Percentiles rank a stretch among this genome's conserved stretches.
phyloP scores from a whole-genome alignment of 345 rosid genomes.

The Eucalyptus polyanthemos region DNA sequence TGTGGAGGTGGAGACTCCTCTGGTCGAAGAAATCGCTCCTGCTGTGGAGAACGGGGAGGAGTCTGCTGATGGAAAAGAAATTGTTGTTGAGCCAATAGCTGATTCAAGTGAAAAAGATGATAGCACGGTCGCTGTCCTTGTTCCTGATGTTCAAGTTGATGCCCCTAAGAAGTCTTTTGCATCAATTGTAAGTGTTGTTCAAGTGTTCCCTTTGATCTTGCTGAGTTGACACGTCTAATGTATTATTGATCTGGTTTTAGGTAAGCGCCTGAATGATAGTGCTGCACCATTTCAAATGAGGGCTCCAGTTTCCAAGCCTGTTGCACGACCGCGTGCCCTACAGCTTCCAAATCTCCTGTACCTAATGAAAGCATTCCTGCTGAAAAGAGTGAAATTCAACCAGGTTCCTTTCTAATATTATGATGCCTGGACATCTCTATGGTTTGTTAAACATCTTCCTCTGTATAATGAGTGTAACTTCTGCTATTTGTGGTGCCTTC shows the following conservation, averaged over 20 bases:
- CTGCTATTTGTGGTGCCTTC: not conserved
- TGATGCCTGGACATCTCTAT: not conserved
- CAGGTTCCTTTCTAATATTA: slow-evolving; percentile 10
- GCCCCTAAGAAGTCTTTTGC: slow-evolving; percentile 46
- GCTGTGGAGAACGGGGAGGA: slow-evolving; percentile 13
- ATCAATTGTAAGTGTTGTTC: slow-evolving; percentile 32
- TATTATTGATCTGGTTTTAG: slow-evolving; percentile 1
- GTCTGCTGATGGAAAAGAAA: slow-evolving; percentile 7
- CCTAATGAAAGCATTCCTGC: not conserved
- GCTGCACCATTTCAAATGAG: slow-evolving; percentile 29
- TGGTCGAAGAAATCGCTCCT: slow-evolving; percentile 1
- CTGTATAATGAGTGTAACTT: not conserved
- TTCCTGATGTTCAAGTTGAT: slow-evolving; percentile 17
- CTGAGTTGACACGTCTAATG: not conserved
- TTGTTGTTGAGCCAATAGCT: not conserved
- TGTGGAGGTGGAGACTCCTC: not conserved
- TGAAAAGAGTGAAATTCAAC: slow-evolving; percentile 15
- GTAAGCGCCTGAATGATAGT: slow-evolving; percentile 27
- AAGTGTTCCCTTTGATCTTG: not conserved
- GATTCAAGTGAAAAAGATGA: not conserved
- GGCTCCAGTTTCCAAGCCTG: slow-evolving; percentile 18
- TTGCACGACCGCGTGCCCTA: not conserved
- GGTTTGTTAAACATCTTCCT: not conserved
- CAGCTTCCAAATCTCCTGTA: slow-evolving; percentile 5
- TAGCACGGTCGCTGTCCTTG: not conserved